Evolutionary conservation across 331 rosid genomes (phyloP), one percentile per base, ranked within the genome.

Genomic region (Spiraea crenata): DNA sequence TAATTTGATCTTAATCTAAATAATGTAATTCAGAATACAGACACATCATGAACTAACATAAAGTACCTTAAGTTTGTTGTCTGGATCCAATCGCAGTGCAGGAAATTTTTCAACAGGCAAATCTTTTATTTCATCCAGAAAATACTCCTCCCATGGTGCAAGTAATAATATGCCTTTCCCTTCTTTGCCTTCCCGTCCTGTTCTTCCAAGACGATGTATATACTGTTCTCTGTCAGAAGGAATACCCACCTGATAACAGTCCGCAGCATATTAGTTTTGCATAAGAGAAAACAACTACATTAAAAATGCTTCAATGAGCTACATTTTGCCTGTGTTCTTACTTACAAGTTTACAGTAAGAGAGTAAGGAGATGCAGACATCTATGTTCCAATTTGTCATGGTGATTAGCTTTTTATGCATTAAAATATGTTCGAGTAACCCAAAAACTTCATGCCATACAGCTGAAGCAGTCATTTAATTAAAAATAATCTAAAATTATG

Each of bases 81-180:
- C 76, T 9, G 84, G 86, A 76, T 89, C 85, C 75, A 91, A 60
- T 67, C 64, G 90, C 3, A 91, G 85, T 48, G 80, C 80, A 74
- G 86, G 81, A 69, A 81, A 77, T 59, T 81, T 85, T 70, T 85
- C 80, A 54, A 93, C 86, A 65, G 97, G 96, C 39, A 93, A 80
- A 70, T 93, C 89, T 79, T 89, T 89, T 79, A 93, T 72, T 66
- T 89, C 95, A 17, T 79, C 84, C 69, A 93, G 73, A 81, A 91
- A 91, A 76, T 84, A 89, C 83, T 84, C 89, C 83, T 93, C 99
- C 97, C 99, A 93, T 50, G 96, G 99, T 71, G 99, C 86, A 78
- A 93, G 82, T 80, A 93, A 76, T 83, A 93, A 72, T 63, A 91
- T 60, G 73, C 97, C 84, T 77, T 86, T 80, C 70, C 99, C 99